Conservation (phyloP, 208 protist genomes). For the Leptomonas seymouri region DNA sequence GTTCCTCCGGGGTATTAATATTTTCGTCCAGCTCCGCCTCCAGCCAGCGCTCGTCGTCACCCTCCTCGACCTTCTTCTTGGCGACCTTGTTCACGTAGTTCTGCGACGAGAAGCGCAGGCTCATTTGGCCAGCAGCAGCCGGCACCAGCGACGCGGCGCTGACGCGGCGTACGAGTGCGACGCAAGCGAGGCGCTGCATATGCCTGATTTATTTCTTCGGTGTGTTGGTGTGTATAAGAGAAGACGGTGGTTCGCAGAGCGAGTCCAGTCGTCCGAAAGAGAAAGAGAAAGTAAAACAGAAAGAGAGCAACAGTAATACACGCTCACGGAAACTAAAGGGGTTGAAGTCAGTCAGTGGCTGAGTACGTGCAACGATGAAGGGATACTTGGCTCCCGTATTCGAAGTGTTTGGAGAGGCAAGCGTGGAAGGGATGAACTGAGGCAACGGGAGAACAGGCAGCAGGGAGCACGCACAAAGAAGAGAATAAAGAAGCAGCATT, state of each 20-base stretch:
- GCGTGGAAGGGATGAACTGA: too few species aligned
- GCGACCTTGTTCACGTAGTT: conserved; percentile 46
- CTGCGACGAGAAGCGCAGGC: conserved; percentile 15
- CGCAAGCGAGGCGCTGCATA: conserved; percentile 22
- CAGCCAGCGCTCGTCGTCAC: conserved; percentile 77
- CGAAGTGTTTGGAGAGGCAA: too few species aligned
- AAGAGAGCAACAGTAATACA: background rate
- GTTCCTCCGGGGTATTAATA: conserved; percentile 79
- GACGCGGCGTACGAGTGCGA: conserved; percentile 12
- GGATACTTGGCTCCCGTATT: too few species aligned
- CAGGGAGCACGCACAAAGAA: too few species aligned
- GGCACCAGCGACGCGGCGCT: conserved; percentile 6
- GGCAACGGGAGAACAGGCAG: too few species aligned
- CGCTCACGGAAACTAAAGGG: background rate
- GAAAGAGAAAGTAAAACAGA: conserved; percentile 10
- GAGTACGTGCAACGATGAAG: too few species aligned
- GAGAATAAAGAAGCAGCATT: too few species aligned
- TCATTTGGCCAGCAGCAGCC: conserved; percentile 11
- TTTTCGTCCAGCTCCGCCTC: conserved; percentile 90
- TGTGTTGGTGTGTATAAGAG: conserved; percentile 1
- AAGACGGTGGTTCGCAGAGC: background rate
- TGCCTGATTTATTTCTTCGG: background rate
- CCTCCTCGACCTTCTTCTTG: conserved; percentile 50
- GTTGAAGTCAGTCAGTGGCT: too few species aligned
- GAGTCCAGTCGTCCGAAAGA: background rate